Evolutionary conservation across 129 eudicot species (phyloP), one percentile per base, ranked within the genome.

Genomic region (Pittosporum tobira): DNA sequence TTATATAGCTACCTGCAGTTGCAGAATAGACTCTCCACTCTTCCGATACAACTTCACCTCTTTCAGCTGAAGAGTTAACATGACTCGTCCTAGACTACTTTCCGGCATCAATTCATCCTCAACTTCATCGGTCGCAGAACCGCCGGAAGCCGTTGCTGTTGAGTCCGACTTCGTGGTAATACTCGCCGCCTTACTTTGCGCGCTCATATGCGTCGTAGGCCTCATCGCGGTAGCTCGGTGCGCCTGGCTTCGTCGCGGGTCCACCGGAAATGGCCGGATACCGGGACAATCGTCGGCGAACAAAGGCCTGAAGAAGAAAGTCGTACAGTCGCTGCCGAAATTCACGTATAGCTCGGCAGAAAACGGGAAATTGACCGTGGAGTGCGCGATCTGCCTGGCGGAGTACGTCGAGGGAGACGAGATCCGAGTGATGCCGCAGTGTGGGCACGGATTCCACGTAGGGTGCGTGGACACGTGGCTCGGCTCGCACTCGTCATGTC

Each of bases 351-450:
- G 48, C 22, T 26, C 72, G 18, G 13, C 48, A 5, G 20, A 36
- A 20, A 27, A 26, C 20, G 20, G 45, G 28, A 40, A 24, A 19
- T 24, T 52, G 15, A 30, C 9, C 58, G 23, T 23, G 61, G 96
- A 88, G 24, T 88, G 96, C 71, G 82, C 94, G 9, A 88, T 88
- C 25, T 88, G 97, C 73, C 48, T 88, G 76, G 63, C 83, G 76
- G 97, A 88, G 56, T 88, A 71, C 54, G 69, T 29, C 18, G 77
- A 64, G 34, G 97, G 97, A 21, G 97, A 84, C 23, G 81, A 84
- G 65, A 71, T 88, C 51, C 75, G 97, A 6, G 82, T 88, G 29
- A 36, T 88, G 71, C 97, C 97, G 43, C 88, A 74, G 70, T 88
- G 97, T 49, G 88, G 88, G 14, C 97, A 88, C 40, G 81, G 82